phyloP scores from a whole-genome alignment of 2,329 filamentous ascomycete species.

The Xylaria digitata region DNA sequence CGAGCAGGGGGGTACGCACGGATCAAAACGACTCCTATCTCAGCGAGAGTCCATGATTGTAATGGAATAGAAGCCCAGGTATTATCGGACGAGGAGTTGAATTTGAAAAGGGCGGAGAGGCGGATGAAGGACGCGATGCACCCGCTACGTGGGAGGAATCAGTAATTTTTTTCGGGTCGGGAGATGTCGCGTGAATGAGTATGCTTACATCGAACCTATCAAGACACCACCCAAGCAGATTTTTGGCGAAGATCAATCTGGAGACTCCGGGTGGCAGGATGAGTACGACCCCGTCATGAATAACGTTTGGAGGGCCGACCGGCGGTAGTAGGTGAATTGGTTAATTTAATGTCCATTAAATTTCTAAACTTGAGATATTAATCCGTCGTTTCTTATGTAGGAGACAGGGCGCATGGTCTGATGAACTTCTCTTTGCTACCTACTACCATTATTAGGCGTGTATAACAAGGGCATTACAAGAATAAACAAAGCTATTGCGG shows the following conservation, averaged over 20 bases:
- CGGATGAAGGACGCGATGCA: constrained; percentile 38
- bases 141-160: constrained; percentile 24
- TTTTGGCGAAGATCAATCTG: constrained; percentile 35
- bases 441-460: no score
- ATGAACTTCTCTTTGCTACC: no score
- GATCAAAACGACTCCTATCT: constrained; percentile 36
- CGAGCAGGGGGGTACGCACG: constrained; percentile 36
- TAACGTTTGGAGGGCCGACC: constrained; percentile 32
- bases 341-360: constrained; percentile 20
- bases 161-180: not conserved
- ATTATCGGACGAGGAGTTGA: constrained; percentile 33
- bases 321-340: constrained; percentile 26
- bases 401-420: no score
- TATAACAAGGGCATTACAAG: no score
- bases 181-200: not conserved
- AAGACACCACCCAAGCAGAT: constrained; percentile 35
- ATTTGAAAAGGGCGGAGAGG: constrained; percentile 31
- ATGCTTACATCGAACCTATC: constrained; percentile 37
- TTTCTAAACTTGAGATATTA: no score
- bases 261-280: constrained; percentile 35
- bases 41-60: constrained; percentile 35
- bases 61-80: constrained; percentile 37
- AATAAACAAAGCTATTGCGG: no score
- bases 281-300: constrained; percentile 39
- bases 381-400: no score